These are phyloP conservation scores for Dictyostelium purpureum DNA, from an alignment of 78 protist species.

Conservation along the genomic window DNA sequence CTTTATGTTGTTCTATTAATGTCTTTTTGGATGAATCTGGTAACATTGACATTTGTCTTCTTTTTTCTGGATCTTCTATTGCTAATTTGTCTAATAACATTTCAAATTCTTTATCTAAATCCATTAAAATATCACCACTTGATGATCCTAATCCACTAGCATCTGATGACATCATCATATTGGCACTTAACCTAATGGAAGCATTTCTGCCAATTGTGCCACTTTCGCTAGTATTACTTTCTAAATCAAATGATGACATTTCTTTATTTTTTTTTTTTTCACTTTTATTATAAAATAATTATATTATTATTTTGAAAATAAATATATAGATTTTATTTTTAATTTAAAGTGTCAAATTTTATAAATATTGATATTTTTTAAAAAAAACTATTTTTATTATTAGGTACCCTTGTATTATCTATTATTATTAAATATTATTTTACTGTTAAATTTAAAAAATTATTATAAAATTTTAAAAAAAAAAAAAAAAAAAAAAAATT, in stretches of 20 bases:
- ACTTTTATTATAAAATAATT: no score
- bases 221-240: not conserved
- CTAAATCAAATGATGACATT: not conserved
- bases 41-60: slow-evolving; percentile 43
- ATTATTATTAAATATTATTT: no score
- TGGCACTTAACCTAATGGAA: not conserved
- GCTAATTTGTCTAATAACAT: slow-evolving; percentile 36
- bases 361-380: no score
- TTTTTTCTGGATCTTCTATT: slow-evolving; percentile 44
- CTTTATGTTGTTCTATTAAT: slow-evolving; percentile 48
- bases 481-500: no score
- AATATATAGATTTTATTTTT: no score
- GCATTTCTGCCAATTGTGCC: not conserved
- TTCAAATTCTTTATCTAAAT: slow-evolving; percentile 54
- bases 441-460: no score
- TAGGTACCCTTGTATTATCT: no score
- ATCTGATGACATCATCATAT: not conserved
- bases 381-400: no score
- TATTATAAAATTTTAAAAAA: no score
- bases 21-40: slow-evolving; percentile 19
- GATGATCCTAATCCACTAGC: not conserved
- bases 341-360: no score
- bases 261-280: not conserved
- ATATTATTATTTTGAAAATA: not conserved
- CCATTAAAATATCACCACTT: not conserved